Base-by-base conservation (phyloP, 345 rosid species). In the Hirschfeldia incana region DNA sequence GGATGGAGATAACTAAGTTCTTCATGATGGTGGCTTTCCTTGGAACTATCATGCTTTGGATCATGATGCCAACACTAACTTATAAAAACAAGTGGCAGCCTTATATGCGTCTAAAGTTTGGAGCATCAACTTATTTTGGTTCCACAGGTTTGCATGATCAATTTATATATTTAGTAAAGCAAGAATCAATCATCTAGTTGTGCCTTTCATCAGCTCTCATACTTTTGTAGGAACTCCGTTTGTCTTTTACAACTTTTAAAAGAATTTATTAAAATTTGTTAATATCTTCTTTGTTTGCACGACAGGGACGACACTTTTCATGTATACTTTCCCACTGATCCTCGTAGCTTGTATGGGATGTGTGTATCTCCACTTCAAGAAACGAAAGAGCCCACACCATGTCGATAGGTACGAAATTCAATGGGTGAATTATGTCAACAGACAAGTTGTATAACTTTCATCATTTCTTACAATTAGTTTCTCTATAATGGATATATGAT, bases 11-110 rank as follows among this genome's bases (percentile, higher is more conserved):
- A 27, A 87, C 85, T 29, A 83, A 77, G 88, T 30, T 85, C n/a
- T 34, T 91, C 59, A 12, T 80, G 8, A 67, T 73, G 70, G 65
- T 77, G 17, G 72, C 87, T 7, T 81, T 82, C 72, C 61, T 87
- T 29, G 97, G 94, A 11, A 84, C 70, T 68, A 67, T 90, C 62
- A 49, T 90, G 87, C 65, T 92, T 62, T 92, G 94, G 97, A 78
- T 87, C 73, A 73, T 92, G 90, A 75, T 70, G 82, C 89, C 97
- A 44, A 90, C 97, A 57, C 79, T 75, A 60, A 87, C 88, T 3
- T 92, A 77, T 75, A 64, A 68, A 65, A 58, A 44, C 9, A 42
- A 44, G 16, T 91, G 94, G 96, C 30, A 27, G 62, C 85, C 81
- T 32, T 9, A 29, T 34, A 58, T 92, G 84, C 73, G 80, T 53